Evolutionary conservation across 495 filamentous ascomycete genomes (phyloP).

Genomic region (Filosporella fistucella): DNA sequence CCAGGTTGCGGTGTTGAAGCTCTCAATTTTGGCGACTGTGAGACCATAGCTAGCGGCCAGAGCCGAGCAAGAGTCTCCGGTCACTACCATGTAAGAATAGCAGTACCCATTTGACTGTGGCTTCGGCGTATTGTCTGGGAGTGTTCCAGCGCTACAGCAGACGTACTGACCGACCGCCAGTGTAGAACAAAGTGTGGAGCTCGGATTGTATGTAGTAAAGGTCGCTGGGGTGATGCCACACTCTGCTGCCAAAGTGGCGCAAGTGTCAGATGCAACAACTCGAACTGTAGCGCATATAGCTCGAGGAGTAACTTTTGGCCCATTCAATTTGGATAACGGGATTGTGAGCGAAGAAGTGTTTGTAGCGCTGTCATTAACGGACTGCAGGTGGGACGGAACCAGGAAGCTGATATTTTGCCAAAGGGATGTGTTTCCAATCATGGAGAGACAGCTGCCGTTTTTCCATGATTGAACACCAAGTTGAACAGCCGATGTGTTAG

Average conservation of each 20-base stretch:
- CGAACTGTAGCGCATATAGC: slow-evolving; percentile 22
- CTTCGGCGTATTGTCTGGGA: slow-evolving; percentile 33
- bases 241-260: slow-evolving; percentile 31
- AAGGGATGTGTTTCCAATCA: too few relatives aligned
- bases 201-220: slow-evolving; percentile 37
- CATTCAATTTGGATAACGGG: too few relatives aligned
- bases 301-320: slow-evolving; percentile 1
- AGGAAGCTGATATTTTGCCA: too few relatives aligned
- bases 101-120: slow-evolving; percentile 40
- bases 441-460: too few relatives aligned
- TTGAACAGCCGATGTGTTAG: too few relatives aligned
- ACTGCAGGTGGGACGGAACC: too few relatives aligned
- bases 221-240: slow-evolving; percentile 35
- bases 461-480: too few relatives aligned
- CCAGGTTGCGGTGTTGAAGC: slow-evolving; percentile 42
- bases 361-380: too few relatives aligned
- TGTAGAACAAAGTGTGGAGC: slow-evolving; percentile 28
- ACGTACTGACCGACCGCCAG: slow-evolving; percentile 34
- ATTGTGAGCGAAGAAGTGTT: too few relatives aligned
- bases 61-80: slow-evolving; percentile 31
- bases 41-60: slow-evolving; percentile 28
- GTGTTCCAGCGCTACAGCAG: slow-evolving; percentile 39
- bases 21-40: slow-evolving; percentile 29
- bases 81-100: slow-evolving; percentile 26
- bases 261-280: slow-evolving; percentile 32